phyloP scores from a whole-genome alignment of 148 eudicot genomes.

The Euryodendron excelsum region DNA sequence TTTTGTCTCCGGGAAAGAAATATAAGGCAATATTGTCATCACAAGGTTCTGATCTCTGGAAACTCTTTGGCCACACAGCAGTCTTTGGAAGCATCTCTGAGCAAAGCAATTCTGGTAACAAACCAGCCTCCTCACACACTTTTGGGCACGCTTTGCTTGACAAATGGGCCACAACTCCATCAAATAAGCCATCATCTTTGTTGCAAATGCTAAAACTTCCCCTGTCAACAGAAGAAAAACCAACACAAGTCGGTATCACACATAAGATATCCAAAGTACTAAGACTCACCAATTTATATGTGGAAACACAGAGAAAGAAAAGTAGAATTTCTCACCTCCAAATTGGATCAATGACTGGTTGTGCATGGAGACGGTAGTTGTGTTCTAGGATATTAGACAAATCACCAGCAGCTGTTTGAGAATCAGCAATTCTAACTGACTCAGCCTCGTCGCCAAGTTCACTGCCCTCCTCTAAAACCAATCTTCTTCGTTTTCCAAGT shows the following conservation, averaged over 20 bases:
- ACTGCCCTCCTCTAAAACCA: not conserved
- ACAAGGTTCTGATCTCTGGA: slow-evolving; percentile 37
- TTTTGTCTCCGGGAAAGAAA: slow-evolving; percentile 43
- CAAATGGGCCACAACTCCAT: slow-evolving; percentile 50
- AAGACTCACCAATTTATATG: not conserved
- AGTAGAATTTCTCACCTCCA: slow-evolving; percentile 48
- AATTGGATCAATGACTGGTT: slow-evolving; percentile 38
- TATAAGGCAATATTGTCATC: slow-evolving; percentile 47
- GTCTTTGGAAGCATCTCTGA: slow-evolving; percentile 44
- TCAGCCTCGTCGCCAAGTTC: not conserved
- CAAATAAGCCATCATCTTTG: slow-evolving; percentile 18
- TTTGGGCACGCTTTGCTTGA: slow-evolving; percentile 49
- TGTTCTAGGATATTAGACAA: slow-evolving; percentile 6
- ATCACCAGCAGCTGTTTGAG: slow-evolving; percentile 10
- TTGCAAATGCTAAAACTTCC: slow-evolving; percentile 42
- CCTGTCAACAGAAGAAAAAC: slow-evolving; percentile 28
- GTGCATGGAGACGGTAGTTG: slow-evolving; percentile 22
- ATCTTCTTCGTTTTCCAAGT: not conserved
- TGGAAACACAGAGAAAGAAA: not conserved
- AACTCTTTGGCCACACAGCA: slow-evolving; percentile 60
- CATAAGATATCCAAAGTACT: not conserved
- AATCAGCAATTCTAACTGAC: slow-evolving; percentile 7
- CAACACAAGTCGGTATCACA: not conserved
- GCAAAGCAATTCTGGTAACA: slow-evolving; percentile 29
- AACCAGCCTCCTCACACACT: slow-evolving; percentile 36